These are phyloP conservation scores for Lepidium africanum DNA, from an alignment of 345 rosid genomes.

Conservation along the genomic window DNA sequence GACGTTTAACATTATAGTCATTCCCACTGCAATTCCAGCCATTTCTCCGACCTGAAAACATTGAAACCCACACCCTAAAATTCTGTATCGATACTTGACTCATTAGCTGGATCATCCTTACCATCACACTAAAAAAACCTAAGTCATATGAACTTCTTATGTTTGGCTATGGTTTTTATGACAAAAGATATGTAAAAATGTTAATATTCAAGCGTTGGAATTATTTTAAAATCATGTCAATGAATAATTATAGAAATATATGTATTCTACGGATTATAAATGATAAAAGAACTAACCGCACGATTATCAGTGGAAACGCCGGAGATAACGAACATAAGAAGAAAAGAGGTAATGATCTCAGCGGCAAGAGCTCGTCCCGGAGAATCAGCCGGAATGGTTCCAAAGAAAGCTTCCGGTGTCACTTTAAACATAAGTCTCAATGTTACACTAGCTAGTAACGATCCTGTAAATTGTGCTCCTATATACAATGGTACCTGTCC, in stretches of 20 bases:
- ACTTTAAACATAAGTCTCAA: constrained; percentile 34
- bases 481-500: constrained; percentile 49
- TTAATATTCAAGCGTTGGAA: too few species aligned
- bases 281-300: constrained; percentile 26
- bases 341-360: constrained; percentile 57
- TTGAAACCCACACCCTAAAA: too few species aligned
- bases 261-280: too few species aligned
- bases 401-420: constrained; percentile 42
- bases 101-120: too few species aligned
- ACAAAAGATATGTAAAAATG: too few species aligned
- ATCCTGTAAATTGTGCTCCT: constrained; percentile 44
- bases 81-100: too few species aligned
- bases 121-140: too few species aligned
- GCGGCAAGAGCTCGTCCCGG: constrained; percentile 36
- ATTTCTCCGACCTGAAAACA: constrained; percentile 32
- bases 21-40: constrained; percentile 51
- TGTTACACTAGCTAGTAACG: constrained; percentile 52
- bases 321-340: constrained; percentile 63
- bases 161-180: too few species aligned
- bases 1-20: constrained; percentile 53
- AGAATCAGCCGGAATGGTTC: constrained; percentile 55
- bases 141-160: too few species aligned
- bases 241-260: too few species aligned
- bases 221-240: too few species aligned
- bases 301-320: constrained; percentile 43